Evolutionary conservation across 78 protist species (phyloP).

Genomic region (Dictyostelium firmibasis): DNA sequence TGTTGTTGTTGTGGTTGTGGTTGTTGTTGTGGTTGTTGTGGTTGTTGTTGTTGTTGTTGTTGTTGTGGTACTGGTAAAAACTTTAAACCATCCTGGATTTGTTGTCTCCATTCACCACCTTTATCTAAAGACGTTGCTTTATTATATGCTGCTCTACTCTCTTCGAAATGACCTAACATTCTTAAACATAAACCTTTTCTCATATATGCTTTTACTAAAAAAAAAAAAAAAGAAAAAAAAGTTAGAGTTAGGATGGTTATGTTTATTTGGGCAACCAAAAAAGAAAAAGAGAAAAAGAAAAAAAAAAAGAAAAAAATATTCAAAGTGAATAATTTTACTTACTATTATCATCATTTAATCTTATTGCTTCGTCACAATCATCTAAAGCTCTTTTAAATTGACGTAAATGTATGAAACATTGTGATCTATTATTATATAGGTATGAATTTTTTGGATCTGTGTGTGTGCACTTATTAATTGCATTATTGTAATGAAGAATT

Average conservation of each 20-base stretch:
- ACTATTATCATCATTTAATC: slow-evolving; percentile 60
- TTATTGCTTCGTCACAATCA: slow-evolving; percentile 78
- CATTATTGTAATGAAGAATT: slow-evolving; percentile 77
- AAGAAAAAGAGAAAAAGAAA: not conserved
- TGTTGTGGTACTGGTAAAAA: slow-evolving; percentile 19
- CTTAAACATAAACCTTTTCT: slow-evolving; percentile 81
- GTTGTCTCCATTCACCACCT: slow-evolving; percentile 24
- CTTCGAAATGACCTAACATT: slow-evolving; percentile 55
- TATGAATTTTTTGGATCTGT: slow-evolving; percentile 71
- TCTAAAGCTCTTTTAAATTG: slow-evolving; percentile 71
- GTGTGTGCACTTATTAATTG: slow-evolving; percentile 68
- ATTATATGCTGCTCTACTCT: slow-evolving; percentile 49
- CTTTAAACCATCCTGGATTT: slow-evolving; percentile 61
- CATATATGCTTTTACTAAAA: slow-evolving; percentile 74
- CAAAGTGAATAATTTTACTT: slow-evolving; percentile 6
- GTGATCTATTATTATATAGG: slow-evolving; percentile 60
- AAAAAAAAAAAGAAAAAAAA: not conserved
- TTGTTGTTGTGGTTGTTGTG: not conserved
- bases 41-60: not conserved
- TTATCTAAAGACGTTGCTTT: slow-evolving; percentile 48
- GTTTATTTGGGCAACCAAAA: not conserved
- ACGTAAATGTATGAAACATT: slow-evolving; percentile 70
- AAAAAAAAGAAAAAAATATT: too few relatives aligned
- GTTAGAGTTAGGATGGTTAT: not conserved
- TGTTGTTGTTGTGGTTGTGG: not conserved